Evolutionary conservation across 1,284 basidiomycete genomes (phyloP).

Genomic region (Irpex rosettiformis): DNA sequence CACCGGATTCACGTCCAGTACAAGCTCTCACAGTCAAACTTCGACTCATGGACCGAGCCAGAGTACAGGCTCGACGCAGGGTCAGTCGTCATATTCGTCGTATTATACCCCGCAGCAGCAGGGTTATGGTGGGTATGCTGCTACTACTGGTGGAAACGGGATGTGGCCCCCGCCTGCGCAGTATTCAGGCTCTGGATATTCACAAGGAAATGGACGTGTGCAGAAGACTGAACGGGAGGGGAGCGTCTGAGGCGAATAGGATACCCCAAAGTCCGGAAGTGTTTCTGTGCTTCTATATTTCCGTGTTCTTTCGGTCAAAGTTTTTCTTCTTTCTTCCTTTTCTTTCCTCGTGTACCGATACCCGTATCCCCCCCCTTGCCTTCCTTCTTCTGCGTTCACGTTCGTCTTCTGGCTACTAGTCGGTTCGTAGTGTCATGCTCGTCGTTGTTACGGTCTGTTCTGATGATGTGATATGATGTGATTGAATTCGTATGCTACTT

Average conservation of each 20-base stretch:
- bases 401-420: not conserved
- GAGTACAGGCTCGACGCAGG: too few species aligned
- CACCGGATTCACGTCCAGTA: constrained; percentile 1
- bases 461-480: not conserved
- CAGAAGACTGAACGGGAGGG: not conserved
- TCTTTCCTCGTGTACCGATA: not conserved
- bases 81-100: too few species aligned
- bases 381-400: not conserved
- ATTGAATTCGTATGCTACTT: not conserved
- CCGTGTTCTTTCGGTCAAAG: not conserved
- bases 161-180: constrained; percentile 8
- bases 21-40: not conserved
- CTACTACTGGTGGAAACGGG: too few species aligned
- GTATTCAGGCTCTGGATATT: not conserved
- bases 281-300: too few species aligned
- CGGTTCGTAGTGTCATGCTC: not conserved
- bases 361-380: not conserved
- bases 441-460: not conserved
- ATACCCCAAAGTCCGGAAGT: too few species aligned
- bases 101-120: not conserved
- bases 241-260: not conserved
- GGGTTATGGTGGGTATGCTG: constrained; percentile 3
- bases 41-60: not conserved
- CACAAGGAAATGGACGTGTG: not conserved
- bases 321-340: not conserved